Evolutionary conservation across 345 rosid genomes (phyloP).

Genomic region (Viola odorata): DNA sequence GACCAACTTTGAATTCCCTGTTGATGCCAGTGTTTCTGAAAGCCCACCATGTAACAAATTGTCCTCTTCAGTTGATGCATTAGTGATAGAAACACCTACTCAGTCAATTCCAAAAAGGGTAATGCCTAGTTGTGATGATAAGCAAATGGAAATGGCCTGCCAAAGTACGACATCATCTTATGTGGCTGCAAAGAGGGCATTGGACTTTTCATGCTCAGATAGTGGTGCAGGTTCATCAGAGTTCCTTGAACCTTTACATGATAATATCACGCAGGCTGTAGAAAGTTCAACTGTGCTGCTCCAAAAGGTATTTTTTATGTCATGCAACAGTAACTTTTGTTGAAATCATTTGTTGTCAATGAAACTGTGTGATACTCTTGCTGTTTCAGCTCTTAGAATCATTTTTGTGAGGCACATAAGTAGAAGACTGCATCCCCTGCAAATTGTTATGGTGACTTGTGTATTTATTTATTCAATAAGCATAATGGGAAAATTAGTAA

Average conservation of each 20-base stretch:
- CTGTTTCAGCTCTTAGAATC: too few species aligned
- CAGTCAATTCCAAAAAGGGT: constrained; percentile 40
- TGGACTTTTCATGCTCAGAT: constrained; percentile 32
- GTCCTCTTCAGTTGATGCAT: constrained; percentile 18
- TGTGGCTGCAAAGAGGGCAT: constrained; percentile 41
- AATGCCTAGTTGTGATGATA: constrained; percentile 24
- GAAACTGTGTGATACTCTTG: neutral
- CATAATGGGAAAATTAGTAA: neutral
- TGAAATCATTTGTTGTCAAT: neutral
- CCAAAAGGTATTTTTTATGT: constrained; percentile 17
- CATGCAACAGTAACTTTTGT: neutral
- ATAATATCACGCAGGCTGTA: constrained; percentile 6
- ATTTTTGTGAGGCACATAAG: too few species aligned
- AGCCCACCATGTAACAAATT: constrained; percentile 32
- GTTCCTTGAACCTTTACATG: constrained; percentile 8
- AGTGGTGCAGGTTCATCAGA: constrained; percentile 4
- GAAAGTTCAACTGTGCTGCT: constrained; percentile 10
- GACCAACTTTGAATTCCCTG: constrained; percentile 6
- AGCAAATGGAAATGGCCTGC: constrained; percentile 7
- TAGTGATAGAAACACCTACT: constrained; percentile 37
- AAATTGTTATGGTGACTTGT: neutral
- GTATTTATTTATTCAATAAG: neutral
- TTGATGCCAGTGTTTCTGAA: constrained; percentile 14
- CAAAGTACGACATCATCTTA: constrained; percentile 12
- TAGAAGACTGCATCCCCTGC: too few species aligned